Conservation (phyloP, 106 monocot genomes). For the Platanthera zijinensis region DNA sequence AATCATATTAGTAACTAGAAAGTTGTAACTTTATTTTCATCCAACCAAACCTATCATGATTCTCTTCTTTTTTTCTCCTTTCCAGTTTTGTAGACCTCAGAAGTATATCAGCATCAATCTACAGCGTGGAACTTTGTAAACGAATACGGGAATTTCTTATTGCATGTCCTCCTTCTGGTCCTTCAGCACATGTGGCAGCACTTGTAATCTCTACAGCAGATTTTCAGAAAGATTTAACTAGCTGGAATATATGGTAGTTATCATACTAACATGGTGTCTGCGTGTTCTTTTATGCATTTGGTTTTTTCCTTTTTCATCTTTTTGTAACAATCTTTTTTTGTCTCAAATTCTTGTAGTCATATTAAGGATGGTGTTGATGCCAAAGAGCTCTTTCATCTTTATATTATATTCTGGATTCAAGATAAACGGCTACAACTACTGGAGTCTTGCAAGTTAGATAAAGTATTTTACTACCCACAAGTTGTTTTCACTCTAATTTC, state of each 20-base stretch:
- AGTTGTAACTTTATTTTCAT: background rate
- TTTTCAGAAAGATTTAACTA: conserved; percentile 85
- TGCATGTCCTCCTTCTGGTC: conserved; percentile 80
- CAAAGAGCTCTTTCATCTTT: conserved; percentile 92
- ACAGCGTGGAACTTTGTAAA: conserved; percentile 73
- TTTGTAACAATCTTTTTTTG: background rate
- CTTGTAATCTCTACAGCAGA: conserved; percentile 88
- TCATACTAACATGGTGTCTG: background rate
- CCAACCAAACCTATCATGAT: background rate
- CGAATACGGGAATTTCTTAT: conserved; percentile 87
- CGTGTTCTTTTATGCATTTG: conserved; percentile 2
- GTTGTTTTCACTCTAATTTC: background rate
- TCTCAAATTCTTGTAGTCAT: conserved; percentile 36
- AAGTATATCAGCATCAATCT: conserved; percentile 78
- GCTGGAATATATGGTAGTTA: conserved; percentile 81
- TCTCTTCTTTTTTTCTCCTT: background rate
- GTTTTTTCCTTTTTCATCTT: background rate
- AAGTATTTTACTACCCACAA: conserved; percentile 35
- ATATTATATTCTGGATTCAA: conserved; percentile 92
- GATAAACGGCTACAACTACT: conserved; percentile 79
- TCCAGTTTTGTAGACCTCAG: conserved; percentile 89
- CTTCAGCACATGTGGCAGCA: conserved; percentile 76
- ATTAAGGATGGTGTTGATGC: conserved; percentile 94
- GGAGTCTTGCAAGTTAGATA: conserved; percentile 89
- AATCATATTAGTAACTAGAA: background rate